Base-by-base conservation (phyloP, 257 asterid genomes). In the Jasminum sambac region DNA sequence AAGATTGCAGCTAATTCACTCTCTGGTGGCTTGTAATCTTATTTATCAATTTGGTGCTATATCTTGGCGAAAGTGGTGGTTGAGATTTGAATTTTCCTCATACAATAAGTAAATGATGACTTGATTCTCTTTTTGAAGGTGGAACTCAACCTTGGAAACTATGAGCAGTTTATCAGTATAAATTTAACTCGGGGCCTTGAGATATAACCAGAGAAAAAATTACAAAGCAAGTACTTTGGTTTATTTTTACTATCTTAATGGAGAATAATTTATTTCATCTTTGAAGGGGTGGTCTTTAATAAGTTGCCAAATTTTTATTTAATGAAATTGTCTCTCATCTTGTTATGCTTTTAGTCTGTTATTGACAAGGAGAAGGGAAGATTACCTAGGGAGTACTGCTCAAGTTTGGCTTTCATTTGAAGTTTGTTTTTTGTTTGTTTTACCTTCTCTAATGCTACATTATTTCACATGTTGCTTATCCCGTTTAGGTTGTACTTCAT, bases 101-200 rank as follows among this genome's bases (percentile, higher is more conserved):
- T 58, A 60, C 39, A 17, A 34, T 59, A 57, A 57, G 14, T 52
- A 59, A 69, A 76, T 12, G 8, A 43, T 78, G 73, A 72, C 68
- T 55, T 70, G 36, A 73, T 42, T 73, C 68, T 76, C 41, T 40
- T 75, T 74, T 52, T 83, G 74, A 77, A 92, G 98, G 98, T 93
- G 93, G 98, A 93, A 85, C 85, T 93, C 73, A 97, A 93, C 86
- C 98, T 93, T 62, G 98, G 98, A 55, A 93, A 93, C 82, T 93
- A 93, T 62, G 98, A 93, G 77, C 95, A 97, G 43, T 93, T 93
- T 67, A 83, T 93, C 77, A 91, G 90, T 84, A 84, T 88, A 66
- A 88, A 81, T 68, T 72, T 90, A 79, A 93, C 97, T 0, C 83
- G 95, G 44, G 97, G 90, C 69, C 87, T 90, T 75, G n/a, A n/a